Evolutionary conservation across 495 filamentous ascomycete species (phyloP), one percentile per base, ranked within the genome.

Genomic region (Parmelia sp.): DNA sequence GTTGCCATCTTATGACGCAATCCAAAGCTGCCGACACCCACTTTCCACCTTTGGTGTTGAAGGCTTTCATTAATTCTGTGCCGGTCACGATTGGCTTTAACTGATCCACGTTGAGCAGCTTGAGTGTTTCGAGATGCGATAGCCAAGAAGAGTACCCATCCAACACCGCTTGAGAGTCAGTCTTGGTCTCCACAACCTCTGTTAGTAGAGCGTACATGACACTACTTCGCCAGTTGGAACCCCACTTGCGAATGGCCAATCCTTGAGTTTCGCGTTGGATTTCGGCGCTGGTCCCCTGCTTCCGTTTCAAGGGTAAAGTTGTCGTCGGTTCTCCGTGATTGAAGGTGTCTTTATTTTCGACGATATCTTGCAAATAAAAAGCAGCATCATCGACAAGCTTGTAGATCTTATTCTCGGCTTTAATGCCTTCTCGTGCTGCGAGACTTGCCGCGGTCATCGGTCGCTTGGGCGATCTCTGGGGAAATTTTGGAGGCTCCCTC

Each of bases 11-110:
- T 72, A 94, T 80, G 36, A 86, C 84, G 21, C 88, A 75, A 11
- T 89, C 84, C 53, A 94, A 71, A 19, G 90, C 91, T 62, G 77
- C 76, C 64, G 82, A 82, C 80, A 91, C 84, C 93, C 93, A 97
- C 19, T 79, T 85, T 9, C 94, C 94, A 3, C 85, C 83, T 66
- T 80, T 82, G 3, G 77, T 78, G 0, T 79, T 78, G 21, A 97
- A 73, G 12, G 74, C 82, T 63, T 84, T 77, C 31, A 82, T 77
- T 45, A 97, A 78, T 23, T 87, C 73, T 21, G 77, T 83, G 0
- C 91, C 91, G 65, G 88, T 83, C 45, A 90, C 76, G 25, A 90
- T 73, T 14, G 81, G 80, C 69, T 85, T 86, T 23, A 90, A 67
- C 7, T 76, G 70, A 59, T 70, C 74, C 11, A 77, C 80, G 19